A percentile compares a stretch with the other conserved stretches of the same genome.
phyloP scores from a whole-genome alignment of 108 stramenopile species.

The Mayamaea pseudoterrestris region DNA sequence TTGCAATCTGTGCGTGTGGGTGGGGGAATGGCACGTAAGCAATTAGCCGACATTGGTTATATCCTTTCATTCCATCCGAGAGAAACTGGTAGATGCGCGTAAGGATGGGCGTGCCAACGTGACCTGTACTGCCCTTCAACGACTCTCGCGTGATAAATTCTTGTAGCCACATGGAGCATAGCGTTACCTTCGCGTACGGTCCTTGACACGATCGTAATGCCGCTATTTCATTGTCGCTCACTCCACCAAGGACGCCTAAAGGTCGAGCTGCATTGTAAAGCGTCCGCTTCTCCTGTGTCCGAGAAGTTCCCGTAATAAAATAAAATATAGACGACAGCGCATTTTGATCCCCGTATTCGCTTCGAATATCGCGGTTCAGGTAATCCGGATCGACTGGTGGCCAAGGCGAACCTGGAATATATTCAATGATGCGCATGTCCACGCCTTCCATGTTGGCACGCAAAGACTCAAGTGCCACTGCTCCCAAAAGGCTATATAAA shows the following conservation, averaged over 20 bases:
- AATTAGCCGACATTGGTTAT: constrained; percentile 70
- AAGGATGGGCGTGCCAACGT: constrained; percentile 41
- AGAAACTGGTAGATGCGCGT: constrained; percentile 44
- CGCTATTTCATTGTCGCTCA: constrained; percentile 41
- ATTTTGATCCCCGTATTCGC: constrained; percentile 10
- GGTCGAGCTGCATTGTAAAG: constrained; percentile 59
- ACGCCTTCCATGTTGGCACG: constrained; percentile 55
- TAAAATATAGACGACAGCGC: constrained; percentile 5
- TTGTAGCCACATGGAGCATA: constrained; percentile 51
- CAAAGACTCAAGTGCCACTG: constrained; percentile 55
- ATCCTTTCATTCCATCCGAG: constrained; percentile 40
- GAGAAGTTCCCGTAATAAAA: constrained; percentile 34
- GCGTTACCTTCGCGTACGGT: constrained; percentile 48
- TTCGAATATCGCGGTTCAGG: constrained; percentile 27
- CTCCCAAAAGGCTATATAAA: constrained; percentile 42
- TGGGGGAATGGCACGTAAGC: constrained; percentile 72
- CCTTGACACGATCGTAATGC: constrained; percentile 50
- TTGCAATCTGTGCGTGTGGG: constrained; percentile 58
- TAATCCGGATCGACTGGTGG: constrained; percentile 49
- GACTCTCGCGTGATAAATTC: constrained; percentile 70
- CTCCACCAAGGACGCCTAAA: constrained; percentile 65
- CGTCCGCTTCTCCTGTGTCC: constrained; percentile 27
- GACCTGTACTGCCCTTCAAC: constrained; percentile 42
- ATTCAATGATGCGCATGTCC: constrained; percentile 42
- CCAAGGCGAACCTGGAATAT: constrained; percentile 44